These are phyloP conservation scores for Cnidoscolus chayamansa DNA, from an alignment of 441 rosid species.

Conservation along the genomic window DNA sequence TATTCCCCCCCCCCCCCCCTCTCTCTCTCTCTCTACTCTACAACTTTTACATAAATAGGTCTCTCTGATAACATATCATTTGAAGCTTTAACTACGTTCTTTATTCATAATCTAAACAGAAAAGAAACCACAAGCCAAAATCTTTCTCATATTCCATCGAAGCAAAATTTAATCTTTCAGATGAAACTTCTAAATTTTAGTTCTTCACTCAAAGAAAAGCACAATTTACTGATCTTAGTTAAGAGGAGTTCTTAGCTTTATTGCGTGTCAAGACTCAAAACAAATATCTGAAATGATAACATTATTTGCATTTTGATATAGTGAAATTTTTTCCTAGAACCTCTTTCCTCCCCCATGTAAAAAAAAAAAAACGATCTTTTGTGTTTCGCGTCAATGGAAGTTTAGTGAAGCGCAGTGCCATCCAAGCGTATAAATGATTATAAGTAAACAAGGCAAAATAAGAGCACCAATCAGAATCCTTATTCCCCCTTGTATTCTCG, in stretches of 20 bases:
- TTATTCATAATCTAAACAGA: background rate
- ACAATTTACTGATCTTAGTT: background rate
- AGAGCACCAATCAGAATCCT: background rate
- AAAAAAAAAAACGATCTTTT: background rate
- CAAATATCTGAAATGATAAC: background rate
- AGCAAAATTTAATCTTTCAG: background rate
- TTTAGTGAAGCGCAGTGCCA: too few relatives aligned
- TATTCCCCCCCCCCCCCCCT: background rate
- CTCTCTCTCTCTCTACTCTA: background rate
- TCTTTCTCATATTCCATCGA: background rate
- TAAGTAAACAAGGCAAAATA: background rate
- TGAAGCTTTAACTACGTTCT: background rate
- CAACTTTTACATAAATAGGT: background rate
- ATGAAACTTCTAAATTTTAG: background rate
- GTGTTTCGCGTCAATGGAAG: too few relatives aligned
- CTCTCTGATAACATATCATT: too few relatives aligned
- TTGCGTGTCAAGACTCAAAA: background rate
- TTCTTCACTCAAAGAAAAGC: background rate
- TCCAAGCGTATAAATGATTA: too few relatives aligned
- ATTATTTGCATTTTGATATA: background rate
- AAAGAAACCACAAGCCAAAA: background rate
- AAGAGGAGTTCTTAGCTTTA: background rate
- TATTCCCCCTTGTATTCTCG: conserved; percentile 1
- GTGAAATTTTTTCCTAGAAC: background rate
- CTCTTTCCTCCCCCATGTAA: background rate